A percentile compares a stretch with the other conserved stretches of the same genome.
Evolutionary conservation across 2,329 filamentous ascomycete species (phyloP).

Genomic region (Dothidotthia symphoricarpi): DNA sequence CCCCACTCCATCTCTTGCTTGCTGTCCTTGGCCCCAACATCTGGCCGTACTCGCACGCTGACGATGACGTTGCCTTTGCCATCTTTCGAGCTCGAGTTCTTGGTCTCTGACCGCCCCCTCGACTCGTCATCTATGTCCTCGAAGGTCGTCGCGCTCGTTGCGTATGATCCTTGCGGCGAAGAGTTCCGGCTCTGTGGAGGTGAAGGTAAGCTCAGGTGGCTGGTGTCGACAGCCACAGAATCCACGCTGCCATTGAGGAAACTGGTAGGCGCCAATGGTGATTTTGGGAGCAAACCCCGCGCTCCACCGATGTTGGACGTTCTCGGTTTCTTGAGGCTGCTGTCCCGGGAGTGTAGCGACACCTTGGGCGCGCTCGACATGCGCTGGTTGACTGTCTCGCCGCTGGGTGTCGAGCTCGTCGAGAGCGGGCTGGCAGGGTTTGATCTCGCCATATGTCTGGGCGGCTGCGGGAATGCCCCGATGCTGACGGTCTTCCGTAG

Average conservation of each 20-base stretch:
- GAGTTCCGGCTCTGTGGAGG: constrained; percentile 87
- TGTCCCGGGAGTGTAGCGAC: constrained; percentile 30
- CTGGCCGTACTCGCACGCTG: constrained; percentile 88
- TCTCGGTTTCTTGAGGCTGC: constrained; percentile 50
- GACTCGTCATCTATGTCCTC: constrained; percentile 70
- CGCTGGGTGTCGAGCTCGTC: constrained; percentile 48
- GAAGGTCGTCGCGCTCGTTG: constrained; percentile 80
- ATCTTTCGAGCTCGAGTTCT: constrained; percentile 54
- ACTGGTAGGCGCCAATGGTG: constrained; percentile 61
- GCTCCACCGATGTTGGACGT: constrained; percentile 40
- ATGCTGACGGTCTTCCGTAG: constrained; percentile 89
- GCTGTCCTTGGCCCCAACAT: constrained; percentile 63
- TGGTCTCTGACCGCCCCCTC: constrained; percentile 50
- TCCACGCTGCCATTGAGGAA: constrained; percentile 77
- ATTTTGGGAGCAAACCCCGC: constrained; percentile 33
- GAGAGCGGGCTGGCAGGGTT: constrained; percentile 55
- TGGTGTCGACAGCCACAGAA: constrained; percentile 66
- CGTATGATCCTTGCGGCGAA: constrained; percentile 88
- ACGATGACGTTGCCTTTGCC: constrained; percentile 93
- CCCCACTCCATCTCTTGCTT: constrained; percentile 82
- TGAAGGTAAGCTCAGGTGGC: constrained; percentile 72
- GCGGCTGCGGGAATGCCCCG: constrained; percentile 88
- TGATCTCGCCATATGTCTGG: constrained; percentile 57
- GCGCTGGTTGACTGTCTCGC: constrained; percentile 35
- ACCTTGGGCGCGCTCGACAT: constrained; percentile 28